Percentiles rank a stretch among this genome's conserved stretches.
Evolutionary conservation across 805 yeast genomes (phyloP).

Genomic region (Yarrowia sp.): DNA sequence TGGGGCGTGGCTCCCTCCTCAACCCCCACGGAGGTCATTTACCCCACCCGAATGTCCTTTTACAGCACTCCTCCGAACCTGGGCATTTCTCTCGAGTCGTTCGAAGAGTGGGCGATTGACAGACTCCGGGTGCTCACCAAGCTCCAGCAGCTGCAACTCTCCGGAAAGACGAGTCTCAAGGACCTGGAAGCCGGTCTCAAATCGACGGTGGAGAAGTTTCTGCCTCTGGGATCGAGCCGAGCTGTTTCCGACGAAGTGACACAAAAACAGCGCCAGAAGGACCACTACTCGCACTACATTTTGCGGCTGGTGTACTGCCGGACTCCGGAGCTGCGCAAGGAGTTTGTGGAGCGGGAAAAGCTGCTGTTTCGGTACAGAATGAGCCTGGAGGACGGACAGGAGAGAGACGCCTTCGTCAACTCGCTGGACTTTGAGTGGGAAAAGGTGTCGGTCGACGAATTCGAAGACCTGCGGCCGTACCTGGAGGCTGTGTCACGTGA

Average conservation of each 20-base stretch:
- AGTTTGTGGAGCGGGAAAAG: constrained; percentile 80
- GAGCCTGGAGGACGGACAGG: constrained; percentile 64
- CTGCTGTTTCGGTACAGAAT: constrained; percentile 77
- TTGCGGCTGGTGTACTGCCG: constrained; percentile 89
- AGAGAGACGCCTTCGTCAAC: constrained; percentile 74
- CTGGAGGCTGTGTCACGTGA: constrained; percentile 58
- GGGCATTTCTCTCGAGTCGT: constrained; percentile 90
- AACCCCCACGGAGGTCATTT: constrained; percentile 47
- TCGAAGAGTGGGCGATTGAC: constrained; percentile 96
- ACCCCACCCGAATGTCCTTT: constrained; percentile 71
- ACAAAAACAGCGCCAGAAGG: constrained; percentile 76
- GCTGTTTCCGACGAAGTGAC: constrained; percentile 40
- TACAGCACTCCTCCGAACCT: constrained; percentile 79
- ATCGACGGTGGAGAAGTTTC: constrained; percentile 62
- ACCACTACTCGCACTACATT: constrained; percentile 90
- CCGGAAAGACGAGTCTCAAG: constrained; percentile 82
- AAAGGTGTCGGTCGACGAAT: constrained; percentile 67
- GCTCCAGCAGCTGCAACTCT: constrained; percentile 15
- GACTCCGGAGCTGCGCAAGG: constrained; percentile 74
- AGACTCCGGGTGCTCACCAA: constrained; percentile 69
- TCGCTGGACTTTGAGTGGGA: constrained; percentile 75
- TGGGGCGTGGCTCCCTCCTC: constrained; percentile 41
- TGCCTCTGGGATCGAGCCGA: constrained; percentile 63
- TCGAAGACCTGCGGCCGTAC: constrained; percentile 59
- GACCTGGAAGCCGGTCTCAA: constrained; percentile 71